Percentiles rank a stretch among this genome's conserved stretches.
Evolutionary conservation across 768 basidiomycete genomes (phyloP).

Genomic region (Podaxis carcinomalis): DNA sequence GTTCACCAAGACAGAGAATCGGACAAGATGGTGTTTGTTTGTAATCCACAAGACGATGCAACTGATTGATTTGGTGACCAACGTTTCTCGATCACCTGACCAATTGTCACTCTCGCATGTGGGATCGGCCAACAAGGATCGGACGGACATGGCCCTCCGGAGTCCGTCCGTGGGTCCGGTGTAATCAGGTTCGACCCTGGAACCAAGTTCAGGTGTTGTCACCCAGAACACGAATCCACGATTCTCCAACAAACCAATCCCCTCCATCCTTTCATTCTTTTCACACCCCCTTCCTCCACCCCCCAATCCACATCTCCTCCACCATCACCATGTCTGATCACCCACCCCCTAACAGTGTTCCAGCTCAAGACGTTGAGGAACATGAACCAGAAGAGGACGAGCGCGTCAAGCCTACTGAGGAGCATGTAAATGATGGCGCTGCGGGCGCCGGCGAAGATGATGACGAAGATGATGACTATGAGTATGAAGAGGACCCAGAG

Average conservation of each 20-base stretch:
- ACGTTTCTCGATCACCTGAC: conserved; percentile 4
- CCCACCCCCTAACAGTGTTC: neutral
- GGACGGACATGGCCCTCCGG: neutral
- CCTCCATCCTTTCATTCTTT: neutral
- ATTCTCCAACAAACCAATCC: conserved; percentile 10
- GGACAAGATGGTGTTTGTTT: neutral
- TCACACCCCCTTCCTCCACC: neutral
- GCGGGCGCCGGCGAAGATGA: neutral
- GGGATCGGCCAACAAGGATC: neutral
- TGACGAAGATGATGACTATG: conserved; percentile 4
- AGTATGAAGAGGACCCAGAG: conserved; percentile 8
- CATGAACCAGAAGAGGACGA: neutral
- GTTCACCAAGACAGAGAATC: neutral
- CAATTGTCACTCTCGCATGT: neutral
- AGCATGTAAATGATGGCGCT: neutral
- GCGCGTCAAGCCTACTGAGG: conserved; percentile 1
- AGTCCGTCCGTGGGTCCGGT: conserved; percentile 2
- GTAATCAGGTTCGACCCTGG: neutral
- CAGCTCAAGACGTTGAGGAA: neutral
- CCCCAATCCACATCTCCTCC: neutral
- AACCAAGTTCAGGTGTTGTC: conserved; percentile 7
- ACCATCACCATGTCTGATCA: conserved; percentile 2
- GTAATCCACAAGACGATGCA: neutral
- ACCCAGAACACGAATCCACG: conserved; percentile 5
- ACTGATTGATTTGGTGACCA: neutral